Evolutionary conservation across 345 rosid genomes (phyloP), one percentile per base, ranked within the genome.

Genomic region (Melaleuca alternifolia): DNA sequence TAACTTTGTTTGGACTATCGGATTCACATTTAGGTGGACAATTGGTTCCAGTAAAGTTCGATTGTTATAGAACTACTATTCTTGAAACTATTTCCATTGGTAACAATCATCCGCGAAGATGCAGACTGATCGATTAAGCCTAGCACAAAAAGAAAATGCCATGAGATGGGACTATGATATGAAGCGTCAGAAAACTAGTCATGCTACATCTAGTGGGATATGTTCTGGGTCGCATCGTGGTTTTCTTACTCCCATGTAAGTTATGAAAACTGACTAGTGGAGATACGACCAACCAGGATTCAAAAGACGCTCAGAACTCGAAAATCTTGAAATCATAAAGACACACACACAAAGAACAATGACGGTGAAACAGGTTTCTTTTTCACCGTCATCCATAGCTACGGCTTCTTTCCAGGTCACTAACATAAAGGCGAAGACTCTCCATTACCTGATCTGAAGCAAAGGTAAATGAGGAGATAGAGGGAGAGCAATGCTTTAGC

Each of bases 401-500:
- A 65, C 46, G 46, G 77, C 77, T 65, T 65, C 77, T 65, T 18
- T 33, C 77, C 11, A 14, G 41, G 75, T 14, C 75, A 14, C 75
- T 28, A 28, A 61, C 44, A 16, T 62, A 5, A 62, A 16, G 77
- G 44, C 30, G 44, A 30, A 62, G 37, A 18, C 77, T 71, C 37
- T 6, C 26, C 15, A 7, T 46, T 89, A 89, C 93, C 89, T 87
- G 90, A 85, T 82, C 21, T 62, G 92, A 91, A 65, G 88, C 30
- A 87, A 83, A 91, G 56, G 77, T 87, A 87, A 50, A 90, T 61
- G 87, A 85, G 76, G n/a, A 83, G 26, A 75, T 83, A 88, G 83
- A 61, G 52, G 37, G 85, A 30, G 77, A 62, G 44, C 41, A 33
- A 7, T 46, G 89, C 85, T 84, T 85, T 88, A 57, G 93, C 85